These are phyloP conservation scores for Pseudogymnoascus pannorum DNA, from an alignment of 2,329 filamentous ascomycete genomes.

Conservation along the genomic window DNA sequence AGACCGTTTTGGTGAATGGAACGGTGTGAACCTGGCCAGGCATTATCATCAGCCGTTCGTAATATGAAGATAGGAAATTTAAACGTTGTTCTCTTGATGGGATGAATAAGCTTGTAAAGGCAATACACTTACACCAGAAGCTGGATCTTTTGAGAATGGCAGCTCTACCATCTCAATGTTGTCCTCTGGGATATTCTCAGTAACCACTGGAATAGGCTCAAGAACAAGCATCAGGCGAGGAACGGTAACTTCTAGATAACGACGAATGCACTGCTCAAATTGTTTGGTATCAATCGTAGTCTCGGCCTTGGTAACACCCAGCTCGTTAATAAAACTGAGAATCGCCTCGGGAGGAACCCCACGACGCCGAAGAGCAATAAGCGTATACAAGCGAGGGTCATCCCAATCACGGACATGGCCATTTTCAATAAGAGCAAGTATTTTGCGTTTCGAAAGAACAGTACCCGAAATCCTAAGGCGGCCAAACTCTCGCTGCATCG, in stretches of 20 bases:
- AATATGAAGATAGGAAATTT: constrained; percentile 61
- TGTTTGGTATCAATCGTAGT: constrained; percentile 72
- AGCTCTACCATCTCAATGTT: constrained; percentile 63
- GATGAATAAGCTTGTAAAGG: neutral
- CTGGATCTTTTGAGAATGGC: neutral
- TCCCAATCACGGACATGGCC: constrained; percentile 79
- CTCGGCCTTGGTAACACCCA: constrained; percentile 78
- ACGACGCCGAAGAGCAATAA: constrained; percentile 74
- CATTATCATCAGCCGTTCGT: neutral
- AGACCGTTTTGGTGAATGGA: constrained; percentile 67
- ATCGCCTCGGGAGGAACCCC: constrained; percentile 85
- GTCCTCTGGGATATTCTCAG: constrained; percentile 31
- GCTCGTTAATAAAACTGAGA: constrained; percentile 80
- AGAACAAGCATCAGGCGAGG: constrained; percentile 85
- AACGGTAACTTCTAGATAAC: constrained; percentile 80
- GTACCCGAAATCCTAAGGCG: constrained; percentile 76
- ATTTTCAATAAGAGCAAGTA: constrained; percentile 69
- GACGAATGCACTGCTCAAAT: constrained; percentile 80
- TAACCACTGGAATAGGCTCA: constrained; percentile 74
- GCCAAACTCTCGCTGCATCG: constrained; percentile 86
- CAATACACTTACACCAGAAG: neutral
- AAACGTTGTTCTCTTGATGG: constrained; percentile 59
- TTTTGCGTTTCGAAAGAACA: constrained; percentile 78
- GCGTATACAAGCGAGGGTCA: constrained; percentile 81
- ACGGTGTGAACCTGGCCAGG: constrained; percentile 46